Base-by-base conservation (phyloP, 768 basidiomycete species). In the Baorangia bicolor region DNA sequence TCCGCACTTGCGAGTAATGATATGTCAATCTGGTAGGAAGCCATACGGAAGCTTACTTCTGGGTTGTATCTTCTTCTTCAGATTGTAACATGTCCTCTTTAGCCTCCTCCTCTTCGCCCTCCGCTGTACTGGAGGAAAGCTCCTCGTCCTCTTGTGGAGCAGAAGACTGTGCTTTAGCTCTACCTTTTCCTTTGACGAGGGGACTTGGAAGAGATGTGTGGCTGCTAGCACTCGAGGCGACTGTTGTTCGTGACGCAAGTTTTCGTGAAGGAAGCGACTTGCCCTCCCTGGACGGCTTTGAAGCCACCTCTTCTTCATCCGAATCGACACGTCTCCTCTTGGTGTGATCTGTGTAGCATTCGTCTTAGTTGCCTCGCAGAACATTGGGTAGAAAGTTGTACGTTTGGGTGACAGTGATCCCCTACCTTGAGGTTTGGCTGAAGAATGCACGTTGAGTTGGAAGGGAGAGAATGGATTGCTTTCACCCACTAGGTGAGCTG, bases 311-410 rank as follows among this genome's bases (percentile, higher is more conserved):
- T 39, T 83, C 85, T 21, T 84, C 80, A 31, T 84, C 84, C 0
- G 83, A 85, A 31, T 80, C 73, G 27, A 85, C 76, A 53, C 78
- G 78, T 46, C 84, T 72, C 63, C 76, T 81, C 70, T 87, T 87
- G 8, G 71, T 34, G 45, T 65, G 76, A 33, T 69, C 57, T 73
- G 72, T 50, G 34, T 27, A 20, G 4, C 4, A 46, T 42, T 33
- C 4, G 6, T 21, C 7, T 53, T 16, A 66, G 54, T 13, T 40
- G 31, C 10, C n/a, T 30, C 46, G 39, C 11, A 23, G 5, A 53
- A 52, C 10, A 46, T 25, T 48, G 13, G 11, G n/a, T 18, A 34
- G 34, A 34, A 48, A 35, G 44, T 49, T 55, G 48, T 56, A 58
- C 64, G 64, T 52, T 66, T 57, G 8, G 64, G 58, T 12, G 69